Conservation (phyloP, 2,329 filamentous ascomycete species). For the Mycocentrospora acerina region DNA sequence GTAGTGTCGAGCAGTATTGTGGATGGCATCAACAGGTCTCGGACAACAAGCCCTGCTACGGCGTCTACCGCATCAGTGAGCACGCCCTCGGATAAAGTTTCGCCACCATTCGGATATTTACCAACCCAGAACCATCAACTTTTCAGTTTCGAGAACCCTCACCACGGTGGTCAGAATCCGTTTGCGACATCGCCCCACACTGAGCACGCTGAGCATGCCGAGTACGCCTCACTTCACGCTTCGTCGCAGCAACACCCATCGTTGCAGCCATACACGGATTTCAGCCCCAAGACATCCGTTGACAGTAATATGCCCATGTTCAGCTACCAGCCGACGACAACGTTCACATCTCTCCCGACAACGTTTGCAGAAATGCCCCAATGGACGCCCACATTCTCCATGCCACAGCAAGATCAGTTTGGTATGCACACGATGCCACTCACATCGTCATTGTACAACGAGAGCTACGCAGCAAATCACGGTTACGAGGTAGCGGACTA, state of each 20-base stretch:
- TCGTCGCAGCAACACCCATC: slow-evolving; percentile 28
- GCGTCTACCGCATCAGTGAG: slow-evolving; percentile 41
- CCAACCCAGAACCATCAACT: slow-evolving; percentile 33
- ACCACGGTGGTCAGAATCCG: slow-evolving; percentile 15
- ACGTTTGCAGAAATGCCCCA: slow-evolving; percentile 41
- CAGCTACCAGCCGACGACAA: slow-evolving; percentile 29
- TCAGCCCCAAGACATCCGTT: slow-evolving; percentile 34
- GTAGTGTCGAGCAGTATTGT: slow-evolving; percentile 43
- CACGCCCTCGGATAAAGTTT: slow-evolving; percentile 38
- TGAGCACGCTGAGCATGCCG: no score
- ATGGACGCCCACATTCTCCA: slow-evolving; percentile 40
- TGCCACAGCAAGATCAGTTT: slow-evolving; percentile 34
- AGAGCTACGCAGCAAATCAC: slow-evolving; percentile 37
- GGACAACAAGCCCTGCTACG: slow-evolving; percentile 48
- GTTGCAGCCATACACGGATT: slow-evolving; percentile 26
- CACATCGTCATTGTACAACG: slow-evolving; percentile 36
- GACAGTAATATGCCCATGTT: slow-evolving; percentile 31
- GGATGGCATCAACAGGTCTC: slow-evolving; percentile 46
- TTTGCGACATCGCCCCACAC: slow-evolving; percentile 22
- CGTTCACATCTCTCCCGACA: slow-evolving; percentile 37
- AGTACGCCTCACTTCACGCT: no score
- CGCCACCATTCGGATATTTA: slow-evolving; percentile 42
- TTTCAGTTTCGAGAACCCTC: slow-evolving; percentile 29
- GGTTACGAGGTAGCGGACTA: slow-evolving; percentile 43
- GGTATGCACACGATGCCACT: slow-evolving; percentile 26